A percentile compares a stretch with the other conserved stretches of the same genome.
These are phyloP conservation scores for Trichoderma afroharzianum DNA, from an alignment of 2,329 filamentous ascomycete species.

Conservation along the genomic window DNA sequence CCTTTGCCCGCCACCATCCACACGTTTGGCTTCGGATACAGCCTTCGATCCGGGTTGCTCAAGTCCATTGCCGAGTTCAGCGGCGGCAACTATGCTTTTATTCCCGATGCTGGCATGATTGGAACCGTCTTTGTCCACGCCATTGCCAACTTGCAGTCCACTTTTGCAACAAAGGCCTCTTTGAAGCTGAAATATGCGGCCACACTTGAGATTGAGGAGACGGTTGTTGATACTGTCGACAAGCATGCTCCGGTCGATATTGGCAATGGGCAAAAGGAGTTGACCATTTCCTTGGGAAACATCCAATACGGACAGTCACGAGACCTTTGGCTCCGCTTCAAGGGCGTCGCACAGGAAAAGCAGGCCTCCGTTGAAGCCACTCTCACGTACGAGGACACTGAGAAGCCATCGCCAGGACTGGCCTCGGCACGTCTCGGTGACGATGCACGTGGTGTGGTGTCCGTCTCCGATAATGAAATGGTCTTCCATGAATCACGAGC, in stretches of 20 bases:
- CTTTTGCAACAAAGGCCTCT: constrained; percentile 47
- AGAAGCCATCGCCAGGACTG: neutral
- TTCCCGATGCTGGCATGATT: constrained; percentile 60
- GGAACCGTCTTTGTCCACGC: constrained; percentile 61
- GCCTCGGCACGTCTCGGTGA: constrained; percentile 4
- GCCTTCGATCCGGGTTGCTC: constrained; percentile 44
- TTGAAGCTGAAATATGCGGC: constrained; percentile 41
- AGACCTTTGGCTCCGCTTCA: constrained; percentile 47
- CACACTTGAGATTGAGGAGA: constrained; percentile 37
- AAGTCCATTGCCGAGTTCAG: constrained; percentile 58
- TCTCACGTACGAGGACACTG: constrained; percentile 34
- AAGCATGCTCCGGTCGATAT: constrained; percentile 25
- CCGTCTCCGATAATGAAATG: constrained; percentile 33
- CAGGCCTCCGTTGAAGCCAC: constrained; percentile 28
- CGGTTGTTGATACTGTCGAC: constrained; percentile 39
- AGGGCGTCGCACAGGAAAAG: constrained; percentile 15
- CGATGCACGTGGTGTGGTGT: constrained; percentile 22
- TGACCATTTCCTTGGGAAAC: constrained; percentile 46
- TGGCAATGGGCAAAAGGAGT: constrained; percentile 20
- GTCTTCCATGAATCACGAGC: constrained; percentile 53
- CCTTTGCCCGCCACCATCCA: constrained; percentile 41
- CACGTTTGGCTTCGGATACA: constrained; percentile 38
- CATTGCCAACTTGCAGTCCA: constrained; percentile 58
- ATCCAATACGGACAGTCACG: constrained; percentile 60
- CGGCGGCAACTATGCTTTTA: constrained; percentile 57